Conservation (phyloP, 2,329 filamentous ascomycete genomes). For the Cladosporium austrohemisphaericum region DNA sequence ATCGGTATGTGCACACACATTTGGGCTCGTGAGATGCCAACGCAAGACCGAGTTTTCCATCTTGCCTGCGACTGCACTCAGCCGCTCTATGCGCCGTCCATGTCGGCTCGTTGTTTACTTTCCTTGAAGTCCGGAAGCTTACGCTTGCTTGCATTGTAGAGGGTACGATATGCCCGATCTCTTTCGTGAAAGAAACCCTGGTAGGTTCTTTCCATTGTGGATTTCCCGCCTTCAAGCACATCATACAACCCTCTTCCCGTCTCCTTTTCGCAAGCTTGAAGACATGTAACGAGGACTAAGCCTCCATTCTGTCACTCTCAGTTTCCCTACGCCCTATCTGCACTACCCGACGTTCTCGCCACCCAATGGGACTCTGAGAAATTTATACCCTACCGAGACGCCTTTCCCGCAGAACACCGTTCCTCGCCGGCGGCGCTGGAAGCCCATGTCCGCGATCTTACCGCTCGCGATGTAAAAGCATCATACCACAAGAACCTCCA, state of each 20-base stretch:
- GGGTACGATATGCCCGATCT: slow-evolving; percentile 78
- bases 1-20: slow-evolving; percentile 31
- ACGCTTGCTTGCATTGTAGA: slow-evolving; percentile 48
- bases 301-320: slow-evolving; percentile 35
- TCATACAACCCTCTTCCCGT: neutral
- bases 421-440: slow-evolving; percentile 57
- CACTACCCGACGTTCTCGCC: slow-evolving; percentile 61
- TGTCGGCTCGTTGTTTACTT: neutral
- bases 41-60: too few species aligned
- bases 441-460: slow-evolving; percentile 66
- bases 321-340: slow-evolving; percentile 73
- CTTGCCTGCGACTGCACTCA: too few species aligned
- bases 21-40: neutral
- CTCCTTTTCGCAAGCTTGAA: neutral
- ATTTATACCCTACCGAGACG: slow-evolving; percentile 65
- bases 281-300: neutral
- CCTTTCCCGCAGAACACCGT: slow-evolving; percentile 65
- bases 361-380: slow-evolving; percentile 62
- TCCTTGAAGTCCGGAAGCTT: slow-evolving; percentile 9
- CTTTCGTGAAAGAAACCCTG: slow-evolving; percentile 77
- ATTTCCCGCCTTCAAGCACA: slow-evolving; percentile 17
- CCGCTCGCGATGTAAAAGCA: slow-evolving; percentile 68
- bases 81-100: neutral
- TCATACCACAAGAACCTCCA: slow-evolving; percentile 76
- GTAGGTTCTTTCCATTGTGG: slow-evolving; percentile 51